phyloP scores from a whole-genome alignment of 495 filamentous ascomycete genomes.

The Penicillium mononematosum region DNA sequence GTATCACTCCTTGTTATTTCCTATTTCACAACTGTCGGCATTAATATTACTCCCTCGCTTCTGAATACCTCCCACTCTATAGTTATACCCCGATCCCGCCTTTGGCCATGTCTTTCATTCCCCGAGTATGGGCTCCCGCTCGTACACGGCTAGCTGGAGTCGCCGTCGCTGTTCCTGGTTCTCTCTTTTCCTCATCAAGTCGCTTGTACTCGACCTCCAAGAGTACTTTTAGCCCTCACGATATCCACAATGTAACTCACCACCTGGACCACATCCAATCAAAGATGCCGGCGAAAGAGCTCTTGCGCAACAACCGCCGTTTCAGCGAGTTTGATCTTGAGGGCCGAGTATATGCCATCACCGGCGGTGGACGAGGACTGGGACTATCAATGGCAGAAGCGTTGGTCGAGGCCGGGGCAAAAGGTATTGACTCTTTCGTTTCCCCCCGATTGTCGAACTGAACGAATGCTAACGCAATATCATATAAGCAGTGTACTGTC shows the following conservation, averaged over 20 bases:
- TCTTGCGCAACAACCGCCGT: conserved; percentile 26
- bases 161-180: conserved; percentile 8
- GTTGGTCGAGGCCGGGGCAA: conserved; percentile 66
- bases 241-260: conserved; percentile 23
- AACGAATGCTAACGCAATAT: conserved; percentile 2
- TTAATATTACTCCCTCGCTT: not conserved
- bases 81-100: not conserved
- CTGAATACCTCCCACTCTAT: not conserved
- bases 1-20: not conserved
- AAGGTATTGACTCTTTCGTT: conserved; percentile 41
- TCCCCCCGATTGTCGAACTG: not conserved
- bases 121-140: conserved; percentile 14
- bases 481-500: conserved; percentile 53
- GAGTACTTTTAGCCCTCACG: conserved; percentile 17
- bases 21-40: not conserved
- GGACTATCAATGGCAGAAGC: conserved; percentile 67
- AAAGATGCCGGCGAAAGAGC: conserved; percentile 28
- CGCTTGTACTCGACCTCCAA: conserved; percentile 22
- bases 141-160: conserved; percentile 19
- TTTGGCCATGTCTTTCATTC: conserved; percentile 19
- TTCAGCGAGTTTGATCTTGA: conserved; percentile 55
- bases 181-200: conserved; percentile 11
- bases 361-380: conserved; percentile 61
- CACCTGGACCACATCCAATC: conserved; percentile 37
- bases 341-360: conserved; percentile 59